These are phyloP conservation scores for Millerago galiae DNA, from an alignment of 805 yeast species.

Conservation along the genomic window DNA sequence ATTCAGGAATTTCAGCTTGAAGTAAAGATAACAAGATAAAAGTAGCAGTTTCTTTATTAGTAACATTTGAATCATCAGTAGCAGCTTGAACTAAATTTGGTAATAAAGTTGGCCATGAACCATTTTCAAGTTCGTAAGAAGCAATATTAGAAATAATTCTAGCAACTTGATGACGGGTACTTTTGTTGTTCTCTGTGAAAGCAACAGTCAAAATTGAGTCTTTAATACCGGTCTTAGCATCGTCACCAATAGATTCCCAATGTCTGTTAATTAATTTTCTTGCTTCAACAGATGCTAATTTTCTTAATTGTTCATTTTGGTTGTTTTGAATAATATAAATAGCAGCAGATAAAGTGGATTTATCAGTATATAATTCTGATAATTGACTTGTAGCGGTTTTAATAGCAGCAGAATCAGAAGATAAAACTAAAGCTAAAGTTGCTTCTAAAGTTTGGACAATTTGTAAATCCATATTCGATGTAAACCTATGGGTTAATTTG, in stretches of 20 bases:
- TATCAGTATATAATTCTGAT: slow-evolving; percentile 65
- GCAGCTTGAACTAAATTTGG: slow-evolving; percentile 66
- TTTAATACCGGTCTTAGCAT: slow-evolving; percentile 55
- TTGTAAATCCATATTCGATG: slow-evolving; percentile 42
- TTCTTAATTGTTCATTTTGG: slow-evolving; percentile 66
- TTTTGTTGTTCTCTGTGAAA: slow-evolving; percentile 53
- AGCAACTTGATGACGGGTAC: slow-evolving; percentile 83
- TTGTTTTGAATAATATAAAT: slow-evolving; percentile 73
- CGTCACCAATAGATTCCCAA: slow-evolving; percentile 49
- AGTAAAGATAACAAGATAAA: slow-evolving; percentile 72
- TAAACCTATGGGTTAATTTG: no score
- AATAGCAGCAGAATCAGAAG: slow-evolving; percentile 76
- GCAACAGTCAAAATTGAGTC: slow-evolving; percentile 62
- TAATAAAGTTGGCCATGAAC: slow-evolving; percentile 72
- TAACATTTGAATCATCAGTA: slow-evolving; percentile 40
- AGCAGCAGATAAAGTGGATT: slow-evolving; percentile 72
- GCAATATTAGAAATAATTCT: slow-evolving; percentile 87
- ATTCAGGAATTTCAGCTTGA: slow-evolving; percentile 59
- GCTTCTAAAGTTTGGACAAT: slow-evolving; percentile 67
- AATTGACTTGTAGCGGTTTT: slow-evolving; percentile 76
- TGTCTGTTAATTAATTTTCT: slow-evolving; percentile 70
- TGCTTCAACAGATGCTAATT: slow-evolving; percentile 94
- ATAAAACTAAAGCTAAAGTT: slow-evolving; percentile 69
- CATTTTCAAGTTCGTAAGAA: slow-evolving; percentile 59
- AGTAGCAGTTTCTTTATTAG: slow-evolving; percentile 74